Evolutionary conservation across 371 early-diverging fungal genomes (phyloP).

Genomic region (Lichtheimia ramosa): DNA sequence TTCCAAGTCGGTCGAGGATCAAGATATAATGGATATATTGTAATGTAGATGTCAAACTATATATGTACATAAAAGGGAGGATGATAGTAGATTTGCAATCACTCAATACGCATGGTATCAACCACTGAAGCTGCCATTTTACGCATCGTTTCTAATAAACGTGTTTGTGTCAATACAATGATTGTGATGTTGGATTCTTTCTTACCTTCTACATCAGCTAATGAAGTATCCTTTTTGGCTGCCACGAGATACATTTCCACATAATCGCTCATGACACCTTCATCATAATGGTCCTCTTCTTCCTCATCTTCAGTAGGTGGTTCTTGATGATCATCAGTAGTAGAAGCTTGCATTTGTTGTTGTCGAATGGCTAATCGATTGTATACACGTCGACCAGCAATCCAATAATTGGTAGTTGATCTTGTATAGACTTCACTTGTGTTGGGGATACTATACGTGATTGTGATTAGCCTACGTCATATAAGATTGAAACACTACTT

Average conservation of each 20-base stretch:
- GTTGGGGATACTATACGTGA: slow-evolving; percentile 31
- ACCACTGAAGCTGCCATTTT: slow-evolving; percentile 31
- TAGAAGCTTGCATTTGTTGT: not conserved
- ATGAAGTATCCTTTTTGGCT: slow-evolving; percentile 58
- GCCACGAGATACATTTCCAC: slow-evolving; percentile 62
- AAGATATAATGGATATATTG: too few species aligned
- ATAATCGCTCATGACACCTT: slow-evolving; percentile 21
- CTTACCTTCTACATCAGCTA: slow-evolving; percentile 57
- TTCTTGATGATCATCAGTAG: slow-evolving; percentile 15
- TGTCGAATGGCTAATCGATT: slow-evolving; percentile 13
- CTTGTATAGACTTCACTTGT: slow-evolving; percentile 62
- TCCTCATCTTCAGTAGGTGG: slow-evolving; percentile 17
- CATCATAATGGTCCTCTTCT: slow-evolving; percentile 2
- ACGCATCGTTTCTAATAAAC: slow-evolving; percentile 28
- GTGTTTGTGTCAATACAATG: not conserved
- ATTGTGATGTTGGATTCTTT: not conserved
- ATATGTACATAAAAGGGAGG: not conserved
- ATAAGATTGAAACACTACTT: not conserved
- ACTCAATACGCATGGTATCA: slow-evolving; percentile 31
- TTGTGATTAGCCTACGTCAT: not conserved
- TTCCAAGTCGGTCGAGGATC: too few species aligned
- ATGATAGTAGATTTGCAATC: not conserved
- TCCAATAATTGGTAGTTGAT: slow-evolving; percentile 62
- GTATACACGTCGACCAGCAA: slow-evolving; percentile 55
- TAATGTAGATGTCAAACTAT: not conserved